A percentile compares a stretch with the other conserved stretches of the same genome.
phyloP scores from a whole-genome alignment of 2,329 filamentous ascomycete genomes.

The Cercospora sp. region DNA sequence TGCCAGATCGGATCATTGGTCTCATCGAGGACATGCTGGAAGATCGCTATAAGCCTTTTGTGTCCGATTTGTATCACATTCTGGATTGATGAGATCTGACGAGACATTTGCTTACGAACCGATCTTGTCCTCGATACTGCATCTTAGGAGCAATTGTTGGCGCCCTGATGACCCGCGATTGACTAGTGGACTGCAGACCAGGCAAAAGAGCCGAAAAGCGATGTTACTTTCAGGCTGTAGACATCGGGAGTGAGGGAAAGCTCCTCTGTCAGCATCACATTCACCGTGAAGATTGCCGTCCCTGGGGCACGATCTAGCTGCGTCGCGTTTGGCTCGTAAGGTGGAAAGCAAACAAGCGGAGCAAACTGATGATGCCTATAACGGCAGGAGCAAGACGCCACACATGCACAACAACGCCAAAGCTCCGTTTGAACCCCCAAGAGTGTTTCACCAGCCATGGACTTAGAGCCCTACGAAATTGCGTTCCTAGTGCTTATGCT shows the following conservation, averaged over 20 bases:
- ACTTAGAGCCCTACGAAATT: background rate
- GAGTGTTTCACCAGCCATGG: background rate
- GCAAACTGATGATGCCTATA: background rate
- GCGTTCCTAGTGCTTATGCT: background rate
- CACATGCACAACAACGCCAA: background rate
- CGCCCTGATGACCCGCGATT: background rate
- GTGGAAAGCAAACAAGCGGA: background rate
- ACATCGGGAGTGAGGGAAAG: background rate
- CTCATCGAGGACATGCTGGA: constrained; percentile 15
- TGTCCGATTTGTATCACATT: constrained; percentile 13
- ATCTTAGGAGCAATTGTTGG: background rate
- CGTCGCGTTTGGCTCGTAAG: background rate
- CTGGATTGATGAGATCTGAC: constrained; percentile 2
- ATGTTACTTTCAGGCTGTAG: too few species aligned
- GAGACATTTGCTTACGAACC: background rate
- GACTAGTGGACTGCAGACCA: background rate
- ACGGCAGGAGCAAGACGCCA: background rate
- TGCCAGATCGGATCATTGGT: constrained; percentile 11
- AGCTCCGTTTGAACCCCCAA: background rate
- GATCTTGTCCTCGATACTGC: background rate
- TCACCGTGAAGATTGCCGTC: background rate
- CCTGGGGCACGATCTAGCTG: background rate
- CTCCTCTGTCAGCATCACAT: background rate
- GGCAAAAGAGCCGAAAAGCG: background rate
- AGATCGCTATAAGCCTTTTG: constrained; percentile 15